Evolutionary conservation across 768 basidiomycete species (phyloP), one percentile per base, ranked within the genome.

Genomic region (Collybiopsis luxurians): DNA sequence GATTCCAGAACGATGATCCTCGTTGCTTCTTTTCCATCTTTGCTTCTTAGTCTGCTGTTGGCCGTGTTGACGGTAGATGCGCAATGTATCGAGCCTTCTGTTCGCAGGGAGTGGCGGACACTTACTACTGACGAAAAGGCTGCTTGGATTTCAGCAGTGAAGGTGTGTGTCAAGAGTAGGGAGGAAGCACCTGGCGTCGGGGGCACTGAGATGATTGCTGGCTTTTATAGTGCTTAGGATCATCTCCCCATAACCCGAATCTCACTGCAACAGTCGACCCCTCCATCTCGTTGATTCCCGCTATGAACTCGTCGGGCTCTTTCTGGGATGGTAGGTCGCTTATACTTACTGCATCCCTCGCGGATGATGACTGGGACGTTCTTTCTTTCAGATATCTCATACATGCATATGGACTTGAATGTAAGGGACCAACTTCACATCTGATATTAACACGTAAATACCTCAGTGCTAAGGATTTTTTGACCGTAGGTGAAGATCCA

Each of bases 161-260:
- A 59, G 61, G n/a, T n/a, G n/a, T n/a, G n/a, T n/a, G n/a, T n/a
- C n/a, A n/a, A n/a, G n/a, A n/a, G n/a, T n/a, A n/a, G n/a, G n/a
- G n/a, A n/a, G n/a, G n/a, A n/a, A n/a, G n/a, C n/a, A n/a, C n/a
- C n/a, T n/a, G n/a, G n/a, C n/a, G n/a, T n/a, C n/a, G n/a, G n/a
- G n/a, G n/a, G n/a, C n/a, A n/a, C n/a, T n/a, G n/a, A n/a, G n/a
- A n/a, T n/a, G n/a, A n/a, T n/a, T n/a, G n/a, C n/a, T n/a, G n/a
- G n/a, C n/a, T n/a, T n/a, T n/a, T n/a, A n/a, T n/a, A n/a, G n/a
- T 66, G 65, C 48, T 59, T 66, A 4, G 56, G 58, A 4, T 56
- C 50, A 3, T 30, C 49, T 9, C 65, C 60, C 10, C 48, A 59
- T 31, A 46, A 60, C 17, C 15, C 12, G 1, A n/a, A 6, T 4